Evolutionary conservation across 2,329 filamentous ascomycete species (phyloP).

Genomic region (Apiospora hydei): DNA sequence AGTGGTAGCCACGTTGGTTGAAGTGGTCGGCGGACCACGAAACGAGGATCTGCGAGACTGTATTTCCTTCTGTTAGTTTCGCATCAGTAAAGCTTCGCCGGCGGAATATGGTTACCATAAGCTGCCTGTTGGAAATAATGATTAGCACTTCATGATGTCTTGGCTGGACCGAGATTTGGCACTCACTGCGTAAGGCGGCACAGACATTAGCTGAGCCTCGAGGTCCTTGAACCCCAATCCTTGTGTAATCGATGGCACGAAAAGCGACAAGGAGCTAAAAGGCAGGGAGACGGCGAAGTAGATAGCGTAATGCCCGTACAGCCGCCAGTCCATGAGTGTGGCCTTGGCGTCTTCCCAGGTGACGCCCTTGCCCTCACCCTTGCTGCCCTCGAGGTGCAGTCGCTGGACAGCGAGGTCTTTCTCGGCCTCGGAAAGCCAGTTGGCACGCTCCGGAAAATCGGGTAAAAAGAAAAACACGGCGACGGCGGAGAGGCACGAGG

Average conservation of each 20-base stretch:
- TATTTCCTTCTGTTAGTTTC: background rate
- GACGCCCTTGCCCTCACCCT: constrained; percentile 66
- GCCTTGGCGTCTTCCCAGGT: constrained; percentile 73
- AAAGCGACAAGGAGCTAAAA: constrained; percentile 43
- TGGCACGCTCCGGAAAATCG: constrained; percentile 70
- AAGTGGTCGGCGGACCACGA: constrained; percentile 69
- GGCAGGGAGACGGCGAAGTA: constrained; percentile 46
- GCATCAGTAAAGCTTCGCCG: background rate
- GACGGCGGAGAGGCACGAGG: constrained; percentile 61
- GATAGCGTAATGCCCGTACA: constrained; percentile 70
- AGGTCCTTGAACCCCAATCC: constrained; percentile 39
- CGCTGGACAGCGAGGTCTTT: constrained; percentile 57
- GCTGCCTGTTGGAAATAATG: constrained; percentile 31
- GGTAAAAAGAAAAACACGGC: constrained; percentile 68
- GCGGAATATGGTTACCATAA: background rate
- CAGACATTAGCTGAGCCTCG: constrained; percentile 68
- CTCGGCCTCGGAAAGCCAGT: constrained; percentile 67
- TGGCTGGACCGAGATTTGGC: no score
- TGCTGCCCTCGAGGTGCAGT: constrained; percentile 52
- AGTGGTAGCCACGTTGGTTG: constrained; percentile 57
- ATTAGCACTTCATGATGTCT: background rate
- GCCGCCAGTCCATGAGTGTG: constrained; percentile 66
- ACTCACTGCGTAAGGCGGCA: constrained; percentile 64
- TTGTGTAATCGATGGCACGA: constrained; percentile 65
- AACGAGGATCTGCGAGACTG: constrained; percentile 44